Evolutionary conservation across 306 rosid genomes (phyloP), one percentile per base, ranked within the genome.

Genomic region (Spatholobus suberectus): DNA sequence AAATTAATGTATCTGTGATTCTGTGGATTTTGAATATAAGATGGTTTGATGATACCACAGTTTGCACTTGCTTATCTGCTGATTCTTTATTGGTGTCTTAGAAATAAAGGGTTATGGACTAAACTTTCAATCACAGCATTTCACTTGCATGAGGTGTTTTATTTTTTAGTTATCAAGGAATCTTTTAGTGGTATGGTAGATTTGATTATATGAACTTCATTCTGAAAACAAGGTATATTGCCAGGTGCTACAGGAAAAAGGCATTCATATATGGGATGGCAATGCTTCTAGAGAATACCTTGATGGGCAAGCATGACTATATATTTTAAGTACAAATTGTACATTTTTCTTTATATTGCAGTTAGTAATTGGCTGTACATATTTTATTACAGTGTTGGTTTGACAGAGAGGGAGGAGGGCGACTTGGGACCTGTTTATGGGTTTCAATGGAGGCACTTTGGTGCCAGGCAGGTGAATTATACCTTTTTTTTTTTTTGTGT

Each of bases 371-470:
- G 70, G 81, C 40, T 72, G 55, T 79, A 3, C 71, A 46, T 77
- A 71, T 51, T 76, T 66, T 73, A 59, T 69, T 78, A 17, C 90
- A 96, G 99, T 52, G 78, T 96, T 81, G 98, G 98, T 79, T 91
- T 96, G 92, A 86, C 83, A 70, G 97, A 89, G 61, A 89, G 94
- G 87, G 95, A 92, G 85, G 99, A 96, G 81, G 98, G 98, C 11
- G 99, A 96, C 91, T 88, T 96, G 85, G 99, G 99, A 73, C 98
- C 99, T 18, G 91, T 96, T 47, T 96, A 96, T 85, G 99, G 99
- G 40, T 96, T 96, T 76, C 97, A 96, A 80, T 94, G 99, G 99
- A 93, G 99, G 75, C 97, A 94, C 83, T 96, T 92, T 74, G 99
- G 99, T 78, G 98, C 98, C 24, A 92, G 89, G 99, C 94, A 70